Evolutionary conservation across 305 asterid genomes (phyloP).

Genomic region (Fraxinus sp.): DNA sequence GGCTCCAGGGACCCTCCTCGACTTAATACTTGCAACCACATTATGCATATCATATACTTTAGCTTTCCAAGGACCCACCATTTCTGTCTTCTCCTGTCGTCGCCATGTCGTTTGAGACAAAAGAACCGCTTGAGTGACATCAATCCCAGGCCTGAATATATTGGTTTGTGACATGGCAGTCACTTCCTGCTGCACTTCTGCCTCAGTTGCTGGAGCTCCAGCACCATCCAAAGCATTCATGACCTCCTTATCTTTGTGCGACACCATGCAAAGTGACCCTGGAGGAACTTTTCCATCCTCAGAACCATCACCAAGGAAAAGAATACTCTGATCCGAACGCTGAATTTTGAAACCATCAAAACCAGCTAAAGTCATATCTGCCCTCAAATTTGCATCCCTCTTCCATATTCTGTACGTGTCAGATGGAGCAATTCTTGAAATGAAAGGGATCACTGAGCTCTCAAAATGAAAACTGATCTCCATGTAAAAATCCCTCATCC

Average conservation of each 20-base stretch:
- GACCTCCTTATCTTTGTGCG: slow-evolving; percentile 87
- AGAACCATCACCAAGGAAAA: slow-evolving; percentile 96
- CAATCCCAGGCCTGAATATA: slow-evolving; percentile 95
- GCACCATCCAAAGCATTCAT: slow-evolving; percentile 95
- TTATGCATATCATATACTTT: slow-evolving; percentile 97
- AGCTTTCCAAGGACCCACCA: slow-evolving; percentile 85
- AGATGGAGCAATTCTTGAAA: slow-evolving; percentile 93
- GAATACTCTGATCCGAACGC: slow-evolving; percentile 87
- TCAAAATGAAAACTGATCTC: slow-evolving; percentile 94
- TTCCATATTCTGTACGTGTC: slow-evolving; percentile 96
- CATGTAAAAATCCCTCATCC: slow-evolving; percentile 98
- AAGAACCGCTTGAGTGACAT: slow-evolving; percentile 88
- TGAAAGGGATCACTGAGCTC: slow-evolving; percentile 96
- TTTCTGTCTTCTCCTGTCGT: slow-evolving; percentile 74
- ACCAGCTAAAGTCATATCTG: slow-evolving; percentile 97
- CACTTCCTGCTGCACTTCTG: slow-evolving; percentile 83
- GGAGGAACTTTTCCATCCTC: slow-evolving; percentile 81
- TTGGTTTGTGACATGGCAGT: slow-evolving; percentile 89
- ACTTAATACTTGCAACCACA: slow-evolving; percentile 87
- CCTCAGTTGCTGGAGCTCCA: slow-evolving; percentile 81
- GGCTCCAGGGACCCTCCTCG: slow-evolving; percentile 93
- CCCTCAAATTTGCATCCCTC: slow-evolving; percentile 88
- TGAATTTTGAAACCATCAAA: slow-evolving; percentile 93
- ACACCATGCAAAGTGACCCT: slow-evolving; percentile 81
- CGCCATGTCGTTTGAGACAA: slow-evolving; percentile 90